Conservation (phyloP, 2,329 filamentous ascomycete species). For the Trichophyton benhamiae region DNA sequence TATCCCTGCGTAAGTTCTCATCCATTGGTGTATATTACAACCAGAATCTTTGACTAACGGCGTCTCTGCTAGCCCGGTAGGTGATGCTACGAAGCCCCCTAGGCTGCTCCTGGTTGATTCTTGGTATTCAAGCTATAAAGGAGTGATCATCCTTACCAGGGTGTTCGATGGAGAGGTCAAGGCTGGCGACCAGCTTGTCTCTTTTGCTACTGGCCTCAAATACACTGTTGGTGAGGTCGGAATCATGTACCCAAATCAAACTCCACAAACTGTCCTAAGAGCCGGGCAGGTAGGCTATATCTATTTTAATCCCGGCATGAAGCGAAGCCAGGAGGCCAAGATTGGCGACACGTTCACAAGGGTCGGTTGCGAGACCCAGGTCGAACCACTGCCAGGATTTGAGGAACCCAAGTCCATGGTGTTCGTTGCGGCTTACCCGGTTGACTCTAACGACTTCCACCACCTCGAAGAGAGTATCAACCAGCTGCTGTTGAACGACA, state of each 20-base stretch:
- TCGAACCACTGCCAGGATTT: constrained; percentile 78
- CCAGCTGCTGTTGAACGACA: constrained; percentile 86
- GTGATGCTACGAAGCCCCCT: constrained; percentile 59
- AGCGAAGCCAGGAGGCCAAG: constrained; percentile 86
- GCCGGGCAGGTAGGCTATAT: constrained; percentile 95
- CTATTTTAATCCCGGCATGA: constrained; percentile 97
- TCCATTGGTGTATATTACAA: not conserved
- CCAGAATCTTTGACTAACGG: not conserved
- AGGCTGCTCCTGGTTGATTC: constrained; percentile 87
- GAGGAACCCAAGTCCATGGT: constrained; percentile 98
- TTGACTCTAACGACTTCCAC: constrained; percentile 75
- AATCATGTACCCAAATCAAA: constrained; percentile 86
- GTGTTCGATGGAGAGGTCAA: constrained; percentile 79
- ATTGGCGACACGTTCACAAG: constrained; percentile 90
- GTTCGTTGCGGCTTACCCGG: constrained; percentile 91
- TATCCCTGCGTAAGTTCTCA: constrained; percentile 51
- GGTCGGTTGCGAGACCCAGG: constrained; percentile 59
- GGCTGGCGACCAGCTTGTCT: constrained; percentile 74
- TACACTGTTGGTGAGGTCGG: constrained; percentile 94
- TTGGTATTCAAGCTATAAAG: constrained; percentile 95
- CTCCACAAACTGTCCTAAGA: constrained; percentile 63
- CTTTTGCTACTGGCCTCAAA: constrained; percentile 74
- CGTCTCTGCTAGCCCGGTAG: constrained; percentile 46
- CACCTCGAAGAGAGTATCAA: constrained; percentile 88
- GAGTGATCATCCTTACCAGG: constrained; percentile 79